Conservation (phyloP, 1,284 basidiomycete species). For the Tranzscheliella williamsii region DNA sequence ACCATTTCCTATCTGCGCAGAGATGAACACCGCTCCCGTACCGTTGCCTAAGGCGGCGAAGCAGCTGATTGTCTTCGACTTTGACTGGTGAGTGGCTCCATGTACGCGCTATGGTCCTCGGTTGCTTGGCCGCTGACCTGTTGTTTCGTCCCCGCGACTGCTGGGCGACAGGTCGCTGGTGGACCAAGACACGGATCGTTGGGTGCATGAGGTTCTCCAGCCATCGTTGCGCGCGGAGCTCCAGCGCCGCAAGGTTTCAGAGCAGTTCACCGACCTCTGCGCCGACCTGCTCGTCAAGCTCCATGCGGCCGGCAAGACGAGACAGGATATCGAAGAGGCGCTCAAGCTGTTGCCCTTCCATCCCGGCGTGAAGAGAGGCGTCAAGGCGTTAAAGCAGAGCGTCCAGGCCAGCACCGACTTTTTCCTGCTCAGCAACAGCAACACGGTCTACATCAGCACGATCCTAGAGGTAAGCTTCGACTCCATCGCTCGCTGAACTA, state of each 20-base stretch:
- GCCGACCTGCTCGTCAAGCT: conserved; percentile 47
- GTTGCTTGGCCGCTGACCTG: not conserved
- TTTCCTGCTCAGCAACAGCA: conserved; percentile 90
- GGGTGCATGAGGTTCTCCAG: conserved; percentile 88
- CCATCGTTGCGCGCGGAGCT: conserved; percentile 82
- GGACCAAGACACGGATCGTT: conserved; percentile 96
- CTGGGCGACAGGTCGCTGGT: conserved; percentile 63
- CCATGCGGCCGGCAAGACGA: conserved; percentile 64
- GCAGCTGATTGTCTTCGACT: conserved; percentile 92
- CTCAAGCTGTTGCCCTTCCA: conserved; percentile 86
- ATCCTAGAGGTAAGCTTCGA: conserved; percentile 66
- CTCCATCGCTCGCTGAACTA: no score
- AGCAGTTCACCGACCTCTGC: conserved; percentile 84
- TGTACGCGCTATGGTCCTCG: not conserved
- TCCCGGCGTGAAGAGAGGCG: conserved; percentile 91
- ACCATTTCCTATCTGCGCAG: no score
- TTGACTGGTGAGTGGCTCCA: conserved; percentile 77
- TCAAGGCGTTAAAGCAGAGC: conserved; percentile 73
- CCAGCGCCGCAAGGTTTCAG: conserved; percentile 68
- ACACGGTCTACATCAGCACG: conserved; percentile 88
- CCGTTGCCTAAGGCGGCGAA: conserved; percentile 39
- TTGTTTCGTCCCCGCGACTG: not conserved
- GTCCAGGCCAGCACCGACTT: conserved; percentile 64
- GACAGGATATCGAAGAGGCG: conserved; percentile 75
- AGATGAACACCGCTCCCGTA: conserved; percentile 29